Base-by-base conservation (phyloP, 2,329 filamentous ascomycete species). In the Hortaea sp. region DNA sequence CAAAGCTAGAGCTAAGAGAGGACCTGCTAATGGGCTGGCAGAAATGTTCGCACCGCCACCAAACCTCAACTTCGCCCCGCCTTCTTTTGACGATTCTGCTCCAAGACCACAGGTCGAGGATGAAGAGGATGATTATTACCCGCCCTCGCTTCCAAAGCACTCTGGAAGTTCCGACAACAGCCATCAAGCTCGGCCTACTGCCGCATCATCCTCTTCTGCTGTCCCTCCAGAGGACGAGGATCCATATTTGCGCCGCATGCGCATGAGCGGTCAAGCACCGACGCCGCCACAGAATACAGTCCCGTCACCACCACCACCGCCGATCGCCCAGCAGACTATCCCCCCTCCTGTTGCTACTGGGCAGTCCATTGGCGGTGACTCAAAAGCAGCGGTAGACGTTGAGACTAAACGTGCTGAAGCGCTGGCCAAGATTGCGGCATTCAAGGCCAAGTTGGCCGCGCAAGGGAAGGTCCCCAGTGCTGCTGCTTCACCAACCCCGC, bases 171-270 rank as follows among this genome's bases (percentile, higher is more conserved):
- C 27, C n/a, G 42, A 76, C 78, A 28, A 78, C 9, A 44, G 37
- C 20, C 34, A 76, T 11, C 74, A 78, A 0, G 20, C 20, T 20
- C 67, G 68, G 12, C 71, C 71, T 35, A 69, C 71, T 6, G 66
- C 61, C 37, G 61, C 63, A 39, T 54, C 60, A 10, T 66, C 75
- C 29, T 67, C 72, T 11, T 64, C 69, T 12, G 60, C 70, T 12
- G n/a, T 35, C 32, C 32, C 32, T 7, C 32, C 47, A 3, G 72
- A 81, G 53, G 79, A 82, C 57, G 68, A 88, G 47, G 83, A 88
- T 60, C 81, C 77, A 38, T 88, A 82, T 61, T 72, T 77, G 39
- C 77, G 76, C 45, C 80, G 81, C 11, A 66, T 80, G 51, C 77
- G 74, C 31, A 57, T 85, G 61, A 41, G 64, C 35, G 62, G 75